Evolutionary conservation across 2,329 filamentous ascomycete genomes (phyloP).

Genomic region (Acrocalymma vagum): DNA sequence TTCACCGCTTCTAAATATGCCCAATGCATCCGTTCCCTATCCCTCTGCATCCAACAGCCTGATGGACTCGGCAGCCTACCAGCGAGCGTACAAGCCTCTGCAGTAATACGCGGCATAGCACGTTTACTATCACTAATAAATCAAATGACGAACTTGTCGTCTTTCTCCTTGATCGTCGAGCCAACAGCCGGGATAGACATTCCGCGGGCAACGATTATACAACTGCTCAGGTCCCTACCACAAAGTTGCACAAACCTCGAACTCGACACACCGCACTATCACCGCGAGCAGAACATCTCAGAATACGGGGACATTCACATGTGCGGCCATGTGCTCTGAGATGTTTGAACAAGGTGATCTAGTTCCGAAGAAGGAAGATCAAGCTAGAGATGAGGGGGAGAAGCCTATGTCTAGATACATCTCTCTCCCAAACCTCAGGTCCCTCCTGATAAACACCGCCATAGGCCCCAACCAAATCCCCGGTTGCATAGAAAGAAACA

Average conservation of each 20-base stretch:
- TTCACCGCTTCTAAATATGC: conserved; percentile 1
- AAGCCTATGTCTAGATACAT: too few relatives aligned
- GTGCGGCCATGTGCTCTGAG: conserved; percentile 1
- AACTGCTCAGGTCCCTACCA: conserved; percentile 6
- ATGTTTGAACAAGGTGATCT: not conserved
- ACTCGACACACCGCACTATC: conserved; percentile 8
- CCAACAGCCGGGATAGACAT: not conserved
- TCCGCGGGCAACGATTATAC: conserved; percentile 3
- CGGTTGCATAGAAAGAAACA: too few relatives aligned
- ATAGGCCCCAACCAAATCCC: too few relatives aligned
- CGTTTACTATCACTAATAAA: conserved; percentile 1
- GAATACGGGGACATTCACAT: conserved; percentile 3
- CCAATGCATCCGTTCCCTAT: conserved; percentile 3
- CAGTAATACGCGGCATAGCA: not conserved
- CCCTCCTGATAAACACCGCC: not conserved
- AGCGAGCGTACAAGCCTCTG: not conserved
- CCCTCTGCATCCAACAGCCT: not conserved
- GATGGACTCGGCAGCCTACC: not conserved
- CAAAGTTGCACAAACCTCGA: conserved; percentile 9
- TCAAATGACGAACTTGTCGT: conserved; percentile 1
- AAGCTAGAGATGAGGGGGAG: too few relatives aligned
- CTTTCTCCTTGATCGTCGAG: conserved; percentile 2
- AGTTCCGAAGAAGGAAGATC: too few relatives aligned
- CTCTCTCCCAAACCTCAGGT: not conserved
- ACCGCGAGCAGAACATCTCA: too few relatives aligned